Conservation (phyloP, 2,329 filamentous ascomycete genomes). For the Ceratocystis smalleyi region DNA sequence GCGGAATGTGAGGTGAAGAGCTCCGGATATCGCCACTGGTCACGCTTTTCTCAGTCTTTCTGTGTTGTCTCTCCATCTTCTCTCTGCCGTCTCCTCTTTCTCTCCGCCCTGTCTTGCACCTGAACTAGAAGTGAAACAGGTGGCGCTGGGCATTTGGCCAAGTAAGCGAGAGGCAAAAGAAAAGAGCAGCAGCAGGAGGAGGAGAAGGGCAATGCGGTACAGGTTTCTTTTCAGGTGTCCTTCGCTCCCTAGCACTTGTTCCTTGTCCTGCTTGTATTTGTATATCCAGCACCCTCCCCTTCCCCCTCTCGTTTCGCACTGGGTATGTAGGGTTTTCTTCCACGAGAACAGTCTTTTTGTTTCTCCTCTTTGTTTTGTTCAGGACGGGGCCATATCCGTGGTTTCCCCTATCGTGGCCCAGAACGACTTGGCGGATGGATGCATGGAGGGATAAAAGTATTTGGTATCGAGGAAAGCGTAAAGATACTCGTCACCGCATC, state of each 20-base stretch:
- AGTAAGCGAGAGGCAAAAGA: background rate
- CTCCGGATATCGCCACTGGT: background rate
- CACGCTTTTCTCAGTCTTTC: background rate
- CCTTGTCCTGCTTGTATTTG: background rate
- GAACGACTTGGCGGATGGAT: background rate
- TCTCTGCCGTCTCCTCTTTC: background rate
- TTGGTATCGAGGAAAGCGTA: background rate
- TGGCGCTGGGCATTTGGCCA: background rate
- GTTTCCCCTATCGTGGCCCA: background rate
- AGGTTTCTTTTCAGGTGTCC: background rate
- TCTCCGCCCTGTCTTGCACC: background rate
- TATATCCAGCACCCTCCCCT: no score
- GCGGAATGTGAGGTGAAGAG: background rate
- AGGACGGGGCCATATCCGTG: background rate
- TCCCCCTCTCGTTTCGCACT: background rate
- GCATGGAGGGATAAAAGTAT: no score
- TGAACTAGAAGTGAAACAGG: background rate
- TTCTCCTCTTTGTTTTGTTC: background rate
- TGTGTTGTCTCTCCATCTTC: background rate
- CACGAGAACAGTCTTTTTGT: background rate
- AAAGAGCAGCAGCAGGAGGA: background rate
- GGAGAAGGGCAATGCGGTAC: background rate
- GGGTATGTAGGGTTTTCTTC: background rate
- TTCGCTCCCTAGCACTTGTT: background rate
- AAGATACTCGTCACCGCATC: background rate